Evolutionary conservation across 2,329 filamentous ascomycete species (phyloP), one percentile per base, ranked within the genome.

Genomic region (Phialocephala subalpina): DNA sequence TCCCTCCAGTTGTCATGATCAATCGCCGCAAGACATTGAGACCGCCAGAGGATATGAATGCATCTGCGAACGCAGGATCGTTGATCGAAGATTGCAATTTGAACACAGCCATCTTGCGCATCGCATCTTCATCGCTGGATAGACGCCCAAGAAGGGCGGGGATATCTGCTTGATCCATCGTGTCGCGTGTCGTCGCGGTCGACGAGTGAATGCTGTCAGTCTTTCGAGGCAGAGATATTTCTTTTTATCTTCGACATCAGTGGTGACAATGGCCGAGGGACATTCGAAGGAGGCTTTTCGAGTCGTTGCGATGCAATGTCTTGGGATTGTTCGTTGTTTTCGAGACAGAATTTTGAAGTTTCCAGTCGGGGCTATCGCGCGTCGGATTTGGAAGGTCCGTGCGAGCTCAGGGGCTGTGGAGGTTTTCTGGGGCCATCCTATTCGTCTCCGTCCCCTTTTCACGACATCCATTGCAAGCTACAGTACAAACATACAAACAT

Each of bases 21-120:
- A 98, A 84, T 64, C 92, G 89, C 61, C 93, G 89, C 74, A 99
- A 82, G 72, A 95, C 89, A 71, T 89, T 85, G 70, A 98, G 84
- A 3, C 96, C 96, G 64, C 94, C 94, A 58, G 94, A 92, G 60
- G 91, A 89, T 68, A 98, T 97, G 82, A 99, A 99, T 73, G 97
- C 90, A 78, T 98, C 96, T 75, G 96, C 96, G 78, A 98, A 98
- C 59, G 94, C 92, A 29, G 95, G 95, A 80, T 99, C 96, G 77
- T 94, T 95, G 80, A 99, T 97, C 69, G 93, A 94, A 70, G 88
- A 91, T 80, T 99, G 96, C 71, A 99, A 88, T 82, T 97, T 97
- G 87, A 99, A 99, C 67, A 97, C 96, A 67, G 96, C 96, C 93
- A 98, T 97, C 80, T 99, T 99, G 76, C 94, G 93, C 73, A 93